Conservation (phyloP, 2,329 filamentous ascomycete genomes). For the Stagonosporopsis tanaceti region DNA sequence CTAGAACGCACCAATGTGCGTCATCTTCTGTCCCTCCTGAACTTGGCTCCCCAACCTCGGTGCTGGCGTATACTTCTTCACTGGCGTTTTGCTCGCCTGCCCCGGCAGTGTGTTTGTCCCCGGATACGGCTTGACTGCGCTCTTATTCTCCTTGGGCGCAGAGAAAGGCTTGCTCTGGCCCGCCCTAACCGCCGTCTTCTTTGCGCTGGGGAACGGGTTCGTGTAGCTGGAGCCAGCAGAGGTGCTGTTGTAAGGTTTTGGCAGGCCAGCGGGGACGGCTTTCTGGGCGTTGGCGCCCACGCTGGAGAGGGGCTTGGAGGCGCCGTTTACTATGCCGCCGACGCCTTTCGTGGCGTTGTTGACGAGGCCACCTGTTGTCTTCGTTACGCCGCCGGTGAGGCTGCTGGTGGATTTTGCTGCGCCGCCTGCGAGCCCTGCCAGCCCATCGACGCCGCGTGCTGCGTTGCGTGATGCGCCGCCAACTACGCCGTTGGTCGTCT, state of each 20-base stretch:
- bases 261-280: slow-evolving; percentile 10
- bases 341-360: slow-evolving; percentile 20
- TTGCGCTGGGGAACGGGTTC: slow-evolving; percentile 23
- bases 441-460: slow-evolving; percentile 6
- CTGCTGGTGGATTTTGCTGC: slow-evolving; percentile 12
- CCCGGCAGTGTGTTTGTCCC: slow-evolving; percentile 44
- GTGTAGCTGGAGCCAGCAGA: slow-evolving; percentile 18
- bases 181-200: slow-evolving; percentile 40
- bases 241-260: slow-evolving; percentile 27
- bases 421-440: slow-evolving; percentile 12
- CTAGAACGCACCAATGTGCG: slow-evolving; percentile 35
- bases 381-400: background rate
- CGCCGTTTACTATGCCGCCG: slow-evolving; percentile 13
- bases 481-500: slow-evolving; percentile 2
- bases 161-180: slow-evolving; percentile 40
- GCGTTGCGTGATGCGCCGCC: slow-evolving; percentile 26
- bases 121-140: slow-evolving; percentile 34
- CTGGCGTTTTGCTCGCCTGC: slow-evolving; percentile 35
- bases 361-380: background rate
- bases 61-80: slow-evolving; percentile 38
- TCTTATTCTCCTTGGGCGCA: slow-evolving; percentile 22
- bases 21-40: slow-evolving; percentile 40
- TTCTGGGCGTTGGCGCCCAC: slow-evolving; percentile 12
- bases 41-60: slow-evolving; percentile 36
- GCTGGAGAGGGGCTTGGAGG: slow-evolving; percentile 14